Evolutionary conservation across 2,329 filamentous ascomycete species (phyloP).

Genomic region (Penicillium occitanis): DNA sequence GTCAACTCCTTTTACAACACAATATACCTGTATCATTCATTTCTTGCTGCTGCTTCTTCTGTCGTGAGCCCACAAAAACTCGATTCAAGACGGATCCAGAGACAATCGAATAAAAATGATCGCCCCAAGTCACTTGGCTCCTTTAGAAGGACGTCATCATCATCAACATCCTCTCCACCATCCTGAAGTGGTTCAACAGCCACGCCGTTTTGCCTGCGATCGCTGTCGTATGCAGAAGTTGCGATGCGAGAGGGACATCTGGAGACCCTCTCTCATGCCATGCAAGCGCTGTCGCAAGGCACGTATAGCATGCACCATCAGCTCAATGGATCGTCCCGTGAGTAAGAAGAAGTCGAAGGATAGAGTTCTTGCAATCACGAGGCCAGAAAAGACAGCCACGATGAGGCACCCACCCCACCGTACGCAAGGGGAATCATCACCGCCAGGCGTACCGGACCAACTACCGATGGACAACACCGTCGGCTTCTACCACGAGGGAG

Average conservation of each 20-base stretch:
- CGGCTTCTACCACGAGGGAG: constrained; percentile 14
- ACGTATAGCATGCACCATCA: constrained; percentile 21
- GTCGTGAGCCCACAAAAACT: neutral
- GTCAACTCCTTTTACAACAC: neutral
- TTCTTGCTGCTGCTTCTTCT: neutral
- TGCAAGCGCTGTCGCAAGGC: constrained; percentile 23
- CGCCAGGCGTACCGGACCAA: constrained; percentile 5
- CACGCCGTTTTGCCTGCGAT: constrained; percentile 23
- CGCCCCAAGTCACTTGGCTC: constrained; percentile 11
- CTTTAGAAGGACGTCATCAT: constrained; percentile 15
- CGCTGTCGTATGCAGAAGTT: constrained; percentile 23
- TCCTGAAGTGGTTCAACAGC: constrained; percentile 20
- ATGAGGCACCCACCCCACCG: neutral
- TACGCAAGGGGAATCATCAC: neutral
- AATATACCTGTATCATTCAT: neutral
- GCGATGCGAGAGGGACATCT: constrained; percentile 23
- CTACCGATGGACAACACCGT: neutral
- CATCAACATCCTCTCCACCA: constrained; percentile 4
- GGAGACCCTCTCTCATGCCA: constrained; percentile 22
- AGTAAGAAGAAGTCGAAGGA: constrained; percentile 17
- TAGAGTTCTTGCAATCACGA: neutral
- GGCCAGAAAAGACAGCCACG: constrained; percentile 10
- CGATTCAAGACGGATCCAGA: neutral
- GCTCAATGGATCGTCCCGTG: constrained; percentile 14
- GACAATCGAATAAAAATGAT: constrained; percentile 13